A percentile compares a stretch with the other conserved stretches of the same genome.
These are phyloP conservation scores for Hondaea fermentalgiana DNA, from an alignment of 108 stramenopile genomes.

Conservation along the genomic window DNA sequence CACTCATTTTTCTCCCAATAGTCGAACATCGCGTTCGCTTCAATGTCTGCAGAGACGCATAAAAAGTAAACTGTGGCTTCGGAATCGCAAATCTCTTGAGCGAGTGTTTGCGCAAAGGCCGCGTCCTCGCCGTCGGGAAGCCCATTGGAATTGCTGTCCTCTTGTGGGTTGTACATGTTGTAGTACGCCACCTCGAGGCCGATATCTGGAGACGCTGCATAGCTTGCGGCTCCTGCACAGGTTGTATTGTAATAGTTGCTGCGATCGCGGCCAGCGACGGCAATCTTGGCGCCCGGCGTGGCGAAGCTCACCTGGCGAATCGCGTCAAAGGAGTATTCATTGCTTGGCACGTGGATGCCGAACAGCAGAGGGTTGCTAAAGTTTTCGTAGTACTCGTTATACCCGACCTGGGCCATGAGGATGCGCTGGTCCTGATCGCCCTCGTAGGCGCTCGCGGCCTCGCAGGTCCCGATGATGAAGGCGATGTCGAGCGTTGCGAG, in stretches of 20 bases:
- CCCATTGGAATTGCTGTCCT: constrained; percentile 30
- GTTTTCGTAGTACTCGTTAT: constrained; percentile 39
- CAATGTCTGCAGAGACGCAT: constrained; percentile 37
- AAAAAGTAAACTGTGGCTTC: background rate
- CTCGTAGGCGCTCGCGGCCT: constrained; percentile 30
- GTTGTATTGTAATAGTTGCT: constrained; percentile 48
- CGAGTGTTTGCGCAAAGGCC: constrained; percentile 29
- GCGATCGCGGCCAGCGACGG: constrained; percentile 34
- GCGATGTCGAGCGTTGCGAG: constrained; percentile 26
- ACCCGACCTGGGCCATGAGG: constrained; percentile 50
- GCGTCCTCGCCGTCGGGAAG: constrained; percentile 32
- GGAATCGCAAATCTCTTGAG: constrained; percentile 37
- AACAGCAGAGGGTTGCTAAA: constrained; percentile 45
- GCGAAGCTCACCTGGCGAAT: constrained; percentile 35
- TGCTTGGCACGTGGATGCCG: constrained; percentile 50
- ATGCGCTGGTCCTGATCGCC: constrained; percentile 34
- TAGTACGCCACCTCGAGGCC: constrained; percentile 30
- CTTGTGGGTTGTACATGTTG: constrained; percentile 34
- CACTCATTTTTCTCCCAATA: constrained; percentile 39
- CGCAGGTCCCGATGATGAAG: constrained; percentile 49
- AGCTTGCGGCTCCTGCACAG: constrained; percentile 33
- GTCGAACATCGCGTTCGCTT: constrained; percentile 31
- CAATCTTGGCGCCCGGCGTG: constrained; percentile 20
- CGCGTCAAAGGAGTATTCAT: constrained; percentile 37
- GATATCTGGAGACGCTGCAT: background rate